A percentile compares a stretch with the other conserved stretches of the same genome.
Evolutionary conservation across 1,284 basidiomycete genomes (phyloP).

Genomic region (Cutaneotrichosporon daszewskae): DNA sequence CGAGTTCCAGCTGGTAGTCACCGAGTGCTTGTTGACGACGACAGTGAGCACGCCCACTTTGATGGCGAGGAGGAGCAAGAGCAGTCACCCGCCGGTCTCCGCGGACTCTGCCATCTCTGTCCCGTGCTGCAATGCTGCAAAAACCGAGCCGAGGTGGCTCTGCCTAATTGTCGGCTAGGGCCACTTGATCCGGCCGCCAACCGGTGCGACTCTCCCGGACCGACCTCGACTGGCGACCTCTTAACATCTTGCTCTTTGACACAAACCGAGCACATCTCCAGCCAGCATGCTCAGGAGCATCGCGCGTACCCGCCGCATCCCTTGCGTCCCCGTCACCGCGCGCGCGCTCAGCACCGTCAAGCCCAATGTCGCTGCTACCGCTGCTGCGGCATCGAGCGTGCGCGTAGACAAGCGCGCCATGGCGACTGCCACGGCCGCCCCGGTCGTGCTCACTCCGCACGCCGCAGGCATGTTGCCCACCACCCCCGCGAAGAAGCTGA

Average conservation of each 20-base stretch:
- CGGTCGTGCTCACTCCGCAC: slow-evolving; percentile 2
- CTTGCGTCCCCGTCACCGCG: background rate
- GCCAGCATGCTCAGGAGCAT: slow-evolving; percentile 2
- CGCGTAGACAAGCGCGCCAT: slow-evolving; percentile 1
- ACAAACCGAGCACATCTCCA: no score
- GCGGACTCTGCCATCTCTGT: no score
- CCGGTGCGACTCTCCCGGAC: slow-evolving; percentile 3
- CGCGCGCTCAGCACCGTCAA: slow-evolving; percentile 9
- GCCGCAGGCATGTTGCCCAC: slow-evolving; percentile 6
- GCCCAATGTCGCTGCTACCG: background rate
- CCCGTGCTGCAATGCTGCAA: no score
- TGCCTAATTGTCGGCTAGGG: no score
- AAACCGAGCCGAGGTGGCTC: no score
- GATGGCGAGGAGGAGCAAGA: no score
- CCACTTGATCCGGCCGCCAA: slow-evolving; percentile 1
- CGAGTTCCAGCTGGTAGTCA: no score
- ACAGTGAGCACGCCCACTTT: no score
- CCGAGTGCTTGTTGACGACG: no score
- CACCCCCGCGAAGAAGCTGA: slow-evolving; percentile 24
- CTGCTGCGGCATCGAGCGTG: background rate
- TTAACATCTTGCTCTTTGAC: no score
- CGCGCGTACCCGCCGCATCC: slow-evolving; percentile 2
- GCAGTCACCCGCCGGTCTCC: no score
- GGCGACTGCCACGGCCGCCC: slow-evolving; percentile 5
- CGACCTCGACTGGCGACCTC: no score